Percentiles rank a stretch among this genome's conserved stretches.
Conservation (phyloP, 2,329 filamentous ascomycete species). For the Aspergillus clavatus region DNA sequence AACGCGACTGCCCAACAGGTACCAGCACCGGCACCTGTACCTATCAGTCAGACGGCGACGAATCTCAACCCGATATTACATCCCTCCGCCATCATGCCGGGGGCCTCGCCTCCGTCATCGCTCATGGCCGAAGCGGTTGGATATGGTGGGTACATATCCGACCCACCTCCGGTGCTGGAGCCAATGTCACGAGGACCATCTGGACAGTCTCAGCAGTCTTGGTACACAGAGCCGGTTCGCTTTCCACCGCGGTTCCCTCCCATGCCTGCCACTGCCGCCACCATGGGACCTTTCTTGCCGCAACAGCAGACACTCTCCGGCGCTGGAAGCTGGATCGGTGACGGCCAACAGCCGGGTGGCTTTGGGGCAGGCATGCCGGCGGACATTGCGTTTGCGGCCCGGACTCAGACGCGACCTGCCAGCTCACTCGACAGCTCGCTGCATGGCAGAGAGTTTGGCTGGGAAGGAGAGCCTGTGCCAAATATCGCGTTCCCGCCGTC, state of each 20-base stretch:
- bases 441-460: too few relatives aligned
- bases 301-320: constrained; percentile 18
- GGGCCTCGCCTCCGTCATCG: constrained; percentile 23
- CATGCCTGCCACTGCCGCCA: constrained; percentile 14
- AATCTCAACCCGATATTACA: constrained; percentile 17
- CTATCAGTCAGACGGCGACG: constrained; percentile 9
- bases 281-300: constrained; percentile 11
- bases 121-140: constrained; percentile 12
- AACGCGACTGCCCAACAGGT: constrained; percentile 3
- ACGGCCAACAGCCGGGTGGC: too few relatives aligned
- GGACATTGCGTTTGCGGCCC: too few relatives aligned
- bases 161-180: constrained; percentile 20
- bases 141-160: constrained; percentile 22
- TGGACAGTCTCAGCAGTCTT: constrained; percentile 31
- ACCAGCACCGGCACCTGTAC: constrained; percentile 11
- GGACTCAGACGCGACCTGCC: too few relatives aligned
- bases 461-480: too few relatives aligned
- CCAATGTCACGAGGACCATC: constrained; percentile 34
- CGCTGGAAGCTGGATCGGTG: constrained; percentile 20
- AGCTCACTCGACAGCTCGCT: too few relatives aligned
- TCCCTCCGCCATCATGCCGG: constrained; percentile 34
- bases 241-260: constrained; percentile 26
- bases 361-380: too few relatives aligned
- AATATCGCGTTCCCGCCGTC: too few relatives aligned
- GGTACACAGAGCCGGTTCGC: constrained; percentile 34